Base-by-base conservation (phyloP, 1,284 basidiomycete genomes). In the Ustanciosporium gigantosporum region DNA sequence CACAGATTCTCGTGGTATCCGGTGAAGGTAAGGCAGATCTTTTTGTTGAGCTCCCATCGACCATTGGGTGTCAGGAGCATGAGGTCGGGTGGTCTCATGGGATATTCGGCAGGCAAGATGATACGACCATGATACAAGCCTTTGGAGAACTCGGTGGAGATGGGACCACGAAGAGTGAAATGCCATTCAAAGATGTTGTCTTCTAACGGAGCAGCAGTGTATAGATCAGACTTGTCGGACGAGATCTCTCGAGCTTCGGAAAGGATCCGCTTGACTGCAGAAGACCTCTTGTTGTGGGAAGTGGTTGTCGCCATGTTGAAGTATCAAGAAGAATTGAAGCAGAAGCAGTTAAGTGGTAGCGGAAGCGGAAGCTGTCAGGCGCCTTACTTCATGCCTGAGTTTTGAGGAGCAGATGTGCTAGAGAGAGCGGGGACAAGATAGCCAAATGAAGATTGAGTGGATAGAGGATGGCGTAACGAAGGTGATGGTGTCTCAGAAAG, bases 61-160 rank as follows among this genome's bases (percentile, higher is more conserved):
- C 93, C 93, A 72, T 90, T 95, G 4, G 93, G 93, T 6, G 93
- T 97, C 41, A 97, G 84, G 80, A 96, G 85, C 84, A 94, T 88
- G 71, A 97, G 86, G 40, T 91, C 89, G 14, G 93, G 93, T 15
- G 93, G 91, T 51, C 89, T 85, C 80, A 96, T 94, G 24, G 93
- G 93, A 74, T 95, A 96, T 80, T 91, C 90, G 38, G 91, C 85
- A 3, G 93, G 93, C 6, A 97, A 81, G 17, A 91, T 79, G 73
- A 97, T 90, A 44, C 92, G 86, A 72, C 94, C 88, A 79, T 96
- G 92, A 79, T 96, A 97, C 14, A 82, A 70, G 0, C 82, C 81
- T 71, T 60, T 19, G 19, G 55, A 57, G 29, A 78, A 74, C 25
- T 66, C 61, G 19, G 61, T 58, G 31, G 59, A 51, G 16, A 83